Conservation (phyloP, 192 early-diverging fungal species). For the Obelidium mucronatum region DNA sequence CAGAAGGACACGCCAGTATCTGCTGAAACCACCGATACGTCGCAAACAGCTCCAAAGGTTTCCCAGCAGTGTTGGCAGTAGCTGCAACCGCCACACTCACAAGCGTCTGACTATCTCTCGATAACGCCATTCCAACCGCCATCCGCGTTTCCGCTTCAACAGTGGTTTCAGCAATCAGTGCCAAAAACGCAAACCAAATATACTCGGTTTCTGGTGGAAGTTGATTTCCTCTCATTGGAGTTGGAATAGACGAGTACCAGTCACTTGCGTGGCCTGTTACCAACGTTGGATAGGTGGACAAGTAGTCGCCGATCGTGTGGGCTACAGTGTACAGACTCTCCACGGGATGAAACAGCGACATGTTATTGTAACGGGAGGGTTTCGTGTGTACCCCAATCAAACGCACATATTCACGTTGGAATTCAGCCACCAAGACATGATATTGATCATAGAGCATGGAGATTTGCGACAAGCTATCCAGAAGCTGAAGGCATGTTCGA, state of each 20-base stretch:
- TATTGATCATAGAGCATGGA: not conserved
- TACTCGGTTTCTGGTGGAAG: slow-evolving; percentile 30
- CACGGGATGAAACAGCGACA: slow-evolving; percentile 34
- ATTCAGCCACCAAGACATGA: not conserved
- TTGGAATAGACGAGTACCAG: slow-evolving; percentile 2
- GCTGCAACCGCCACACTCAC: slow-evolving; percentile 3
- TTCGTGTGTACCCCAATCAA: not conserved
- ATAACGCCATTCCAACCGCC: slow-evolving; percentile 27
- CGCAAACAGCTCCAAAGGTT: slow-evolving; percentile 36
- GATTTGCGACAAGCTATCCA: slow-evolving; percentile 34
- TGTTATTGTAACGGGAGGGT: not conserved
- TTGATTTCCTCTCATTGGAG: not conserved
- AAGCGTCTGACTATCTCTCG: slow-evolving; percentile 17
- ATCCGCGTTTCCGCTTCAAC: slow-evolving; percentile 40
- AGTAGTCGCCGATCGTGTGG: slow-evolving; percentile 24
- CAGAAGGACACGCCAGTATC: slow-evolving; percentile 25
- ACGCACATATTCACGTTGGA: slow-evolving; percentile 18
- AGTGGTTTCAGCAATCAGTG: slow-evolving; percentile 36
- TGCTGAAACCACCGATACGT: slow-evolving; percentile 30
- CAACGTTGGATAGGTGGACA: slow-evolving; percentile 30
- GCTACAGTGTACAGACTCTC: slow-evolving; percentile 32
- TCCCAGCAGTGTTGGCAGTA: slow-evolving; percentile 33
- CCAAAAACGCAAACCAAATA: slow-evolving; percentile 36
- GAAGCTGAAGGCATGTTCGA: slow-evolving; percentile 22
- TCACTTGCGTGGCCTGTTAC: not conserved